These are phyloP conservation scores for Penicillium frequentans DNA, from an alignment of 2,329 filamentous ascomycete genomes.

Conservation along the genomic window DNA sequence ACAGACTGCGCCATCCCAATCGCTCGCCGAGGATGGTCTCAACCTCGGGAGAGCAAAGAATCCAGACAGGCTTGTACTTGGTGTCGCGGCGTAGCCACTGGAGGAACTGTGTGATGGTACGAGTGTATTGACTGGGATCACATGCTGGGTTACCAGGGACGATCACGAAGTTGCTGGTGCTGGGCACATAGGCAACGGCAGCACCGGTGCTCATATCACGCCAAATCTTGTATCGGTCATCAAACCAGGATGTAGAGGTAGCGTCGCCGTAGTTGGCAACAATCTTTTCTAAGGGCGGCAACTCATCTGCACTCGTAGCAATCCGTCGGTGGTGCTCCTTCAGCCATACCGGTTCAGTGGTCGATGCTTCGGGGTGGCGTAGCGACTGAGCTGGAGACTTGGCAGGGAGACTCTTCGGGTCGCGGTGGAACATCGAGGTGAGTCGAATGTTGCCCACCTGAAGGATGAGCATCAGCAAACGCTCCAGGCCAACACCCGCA, in stretches of 20 bases:
- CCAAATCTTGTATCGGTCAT: constrained; percentile 86
- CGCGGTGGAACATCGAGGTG: constrained; percentile 81
- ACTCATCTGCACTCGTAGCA: constrained; percentile 50
- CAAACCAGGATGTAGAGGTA: constrained; percentile 90
- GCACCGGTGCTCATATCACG: constrained; percentile 76
- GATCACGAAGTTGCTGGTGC: constrained; percentile 72
- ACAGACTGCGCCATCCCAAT: constrained; percentile 84
- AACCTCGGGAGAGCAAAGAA: constrained; percentile 76
- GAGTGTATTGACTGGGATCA: constrained; percentile 71
- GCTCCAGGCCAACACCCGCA: constrained; percentile 85
- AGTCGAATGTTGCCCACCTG: constrained; percentile 87
- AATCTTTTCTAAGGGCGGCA: constrained; percentile 78
- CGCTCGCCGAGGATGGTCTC: constrained; percentile 78
- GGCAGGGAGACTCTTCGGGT: constrained; percentile 80
- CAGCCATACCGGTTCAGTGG: constrained; percentile 67
- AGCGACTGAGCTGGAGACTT: constrained; percentile 63
- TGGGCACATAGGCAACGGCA: constrained; percentile 77
- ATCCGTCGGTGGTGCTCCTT: constrained; percentile 38
- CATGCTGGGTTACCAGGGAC: constrained; percentile 86
- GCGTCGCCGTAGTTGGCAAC: constrained; percentile 96
- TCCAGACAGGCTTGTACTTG: constrained; percentile 79
- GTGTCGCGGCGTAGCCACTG: constrained; percentile 71
- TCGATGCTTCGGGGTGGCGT: constrained; percentile 86
- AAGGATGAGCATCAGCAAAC: constrained; percentile 81
- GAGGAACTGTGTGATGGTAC: constrained; percentile 72